Conservation (phyloP, 139 green algal genomes). For the Auxenochlorella pyrenoidosa region DNA sequence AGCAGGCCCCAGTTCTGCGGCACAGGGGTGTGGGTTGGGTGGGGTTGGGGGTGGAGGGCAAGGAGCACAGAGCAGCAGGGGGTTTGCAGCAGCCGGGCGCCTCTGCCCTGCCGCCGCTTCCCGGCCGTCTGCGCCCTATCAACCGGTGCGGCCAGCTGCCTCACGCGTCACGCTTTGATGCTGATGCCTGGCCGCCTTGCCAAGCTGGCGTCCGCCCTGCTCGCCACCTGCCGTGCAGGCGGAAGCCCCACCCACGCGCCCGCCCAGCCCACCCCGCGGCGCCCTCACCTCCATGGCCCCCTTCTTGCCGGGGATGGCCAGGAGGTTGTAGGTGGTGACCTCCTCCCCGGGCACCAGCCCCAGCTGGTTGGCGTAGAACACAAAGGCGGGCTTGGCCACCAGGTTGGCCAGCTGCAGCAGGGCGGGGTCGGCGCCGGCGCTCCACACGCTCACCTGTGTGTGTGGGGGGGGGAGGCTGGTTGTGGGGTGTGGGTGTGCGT, state of each 20-base stretch:
- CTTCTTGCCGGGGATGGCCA: constrained; percentile 61
- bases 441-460: not conserved
- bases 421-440: not conserved
- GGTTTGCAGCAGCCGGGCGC: not conserved
- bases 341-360: constrained; percentile 27
- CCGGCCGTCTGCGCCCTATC: too few species aligned
- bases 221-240: too few species aligned
- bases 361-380: constrained; percentile 47
- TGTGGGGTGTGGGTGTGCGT: too few species aligned
- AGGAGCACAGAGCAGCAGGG: not conserved
- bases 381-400: not conserved
- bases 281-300: constrained; percentile 50
- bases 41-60: too few species aligned
- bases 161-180: too few species aligned
- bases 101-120: not conserved
- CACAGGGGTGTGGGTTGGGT: too few species aligned
- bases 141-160: too few species aligned
- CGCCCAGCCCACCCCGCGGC: not conserved
- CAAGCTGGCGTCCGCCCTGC: too few species aligned
- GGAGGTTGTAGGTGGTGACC: constrained; percentile 65
- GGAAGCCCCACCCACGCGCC: not conserved
- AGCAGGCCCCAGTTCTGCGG: constrained; percentile 72
- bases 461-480: too few species aligned
- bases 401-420: not conserved
- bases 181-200: too few species aligned